Evolutionary conservation across 768 basidiomycete genomes (phyloP).

Genomic region (Podaxis sp.): DNA sequence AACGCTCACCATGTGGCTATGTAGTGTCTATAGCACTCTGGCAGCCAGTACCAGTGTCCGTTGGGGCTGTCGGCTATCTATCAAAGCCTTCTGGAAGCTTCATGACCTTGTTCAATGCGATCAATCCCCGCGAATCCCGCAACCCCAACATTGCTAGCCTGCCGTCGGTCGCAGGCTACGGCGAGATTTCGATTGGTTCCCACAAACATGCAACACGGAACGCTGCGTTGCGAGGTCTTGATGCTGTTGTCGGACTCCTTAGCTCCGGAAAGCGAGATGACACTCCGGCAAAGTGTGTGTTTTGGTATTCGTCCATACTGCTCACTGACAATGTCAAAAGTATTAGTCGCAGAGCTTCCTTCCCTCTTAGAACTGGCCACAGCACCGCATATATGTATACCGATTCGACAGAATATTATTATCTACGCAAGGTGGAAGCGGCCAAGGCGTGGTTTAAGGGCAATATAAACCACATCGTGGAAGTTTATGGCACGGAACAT

Average conservation of each 20-base stretch:
- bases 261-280: conserved; percentile 36
- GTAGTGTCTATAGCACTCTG: conserved; percentile 70
- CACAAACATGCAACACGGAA: conserved; percentile 60
- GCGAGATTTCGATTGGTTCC: conserved; percentile 46
- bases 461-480: conserved; percentile 64
- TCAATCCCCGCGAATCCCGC: conserved; percentile 46
- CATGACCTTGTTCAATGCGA: conserved; percentile 73
- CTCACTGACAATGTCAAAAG: conserved; percentile 22
- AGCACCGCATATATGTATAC: conserved; percentile 66
- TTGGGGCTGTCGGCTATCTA: conserved; percentile 82
- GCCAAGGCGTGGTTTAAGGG: conserved; percentile 74
- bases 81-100: conserved; percentile 67
- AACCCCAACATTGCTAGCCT: conserved; percentile 44
- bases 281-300: conserved; percentile 28
- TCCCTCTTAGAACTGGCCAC: conserved; percentile 62
- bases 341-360: conserved; percentile 55
- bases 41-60: conserved; percentile 58
- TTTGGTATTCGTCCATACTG: not conserved
- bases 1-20: conserved; percentile 5
- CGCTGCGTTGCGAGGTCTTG: conserved; percentile 49
- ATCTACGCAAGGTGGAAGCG: conserved; percentile 59
- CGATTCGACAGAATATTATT: conserved; percentile 69
- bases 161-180: conserved; percentile 66
- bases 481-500: conserved; percentile 48
- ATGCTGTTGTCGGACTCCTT: conserved; percentile 44